phyloP scores from a whole-genome alignment of 345 rosid species.

The Trapa bicornis region DNA sequence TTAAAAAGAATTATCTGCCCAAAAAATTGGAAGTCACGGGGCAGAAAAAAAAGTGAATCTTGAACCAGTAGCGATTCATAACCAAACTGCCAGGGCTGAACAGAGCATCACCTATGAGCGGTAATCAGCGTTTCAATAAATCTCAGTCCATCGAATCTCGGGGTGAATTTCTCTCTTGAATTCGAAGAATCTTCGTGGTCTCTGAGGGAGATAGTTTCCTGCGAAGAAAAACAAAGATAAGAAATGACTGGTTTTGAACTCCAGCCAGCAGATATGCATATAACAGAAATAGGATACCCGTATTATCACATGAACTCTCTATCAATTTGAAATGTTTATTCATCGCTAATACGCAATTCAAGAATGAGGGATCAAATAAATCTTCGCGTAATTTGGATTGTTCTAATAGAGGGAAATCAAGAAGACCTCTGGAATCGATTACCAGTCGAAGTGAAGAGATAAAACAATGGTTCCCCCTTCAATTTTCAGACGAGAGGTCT shows the following conservation, averaged over 20 bases:
- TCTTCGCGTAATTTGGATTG: not conserved
- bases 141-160: conserved; percentile 72
- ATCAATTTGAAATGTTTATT: not conserved
- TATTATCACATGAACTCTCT: not conserved
- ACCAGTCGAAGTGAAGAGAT: no score
- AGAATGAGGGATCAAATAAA: not conserved
- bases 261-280: not conserved
- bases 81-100: not conserved
- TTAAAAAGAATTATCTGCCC: not conserved
- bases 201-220: not conserved
- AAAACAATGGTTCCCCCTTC: no score
- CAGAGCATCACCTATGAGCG: conserved; percentile 48
- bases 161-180: conserved; percentile 52
- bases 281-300: not conserved
- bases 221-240: not conserved
- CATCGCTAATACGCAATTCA: not conserved
- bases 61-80: not conserved
- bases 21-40: not conserved
- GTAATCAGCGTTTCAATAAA: conserved; percentile 90
- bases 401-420: not conserved
- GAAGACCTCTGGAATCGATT: not conserved
- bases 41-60: conserved; percentile 1
- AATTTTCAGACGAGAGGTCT: not conserved
- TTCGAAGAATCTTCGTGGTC: conserved; percentile 4
- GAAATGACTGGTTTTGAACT: not conserved